A percentile compares a stretch with the other conserved stretches of the same genome.
Conservation (phyloP, 345 rosid genomes). For the Aethionema arabicum region DNA sequence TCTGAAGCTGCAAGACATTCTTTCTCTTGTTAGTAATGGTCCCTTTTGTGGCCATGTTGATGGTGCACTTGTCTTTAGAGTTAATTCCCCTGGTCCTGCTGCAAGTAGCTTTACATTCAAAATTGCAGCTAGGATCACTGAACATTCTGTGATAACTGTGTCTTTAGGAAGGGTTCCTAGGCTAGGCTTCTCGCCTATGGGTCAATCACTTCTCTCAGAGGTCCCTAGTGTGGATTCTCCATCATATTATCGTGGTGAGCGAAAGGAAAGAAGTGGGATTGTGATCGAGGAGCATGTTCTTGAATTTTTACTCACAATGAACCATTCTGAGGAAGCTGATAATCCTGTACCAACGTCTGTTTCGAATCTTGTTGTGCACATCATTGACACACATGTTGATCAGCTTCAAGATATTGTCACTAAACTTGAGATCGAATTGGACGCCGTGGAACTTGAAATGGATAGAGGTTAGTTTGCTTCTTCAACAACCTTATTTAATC, state of each 20-base stretch:
- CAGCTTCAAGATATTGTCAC: constrained; percentile 91
- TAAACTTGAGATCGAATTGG: constrained; percentile 87
- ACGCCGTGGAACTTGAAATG: constrained; percentile 79
- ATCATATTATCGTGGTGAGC: constrained; percentile 43
- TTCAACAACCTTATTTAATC: neutral
- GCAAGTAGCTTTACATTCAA: constrained; percentile 77
- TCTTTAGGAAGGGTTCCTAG: constrained; percentile 93
- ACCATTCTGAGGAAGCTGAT: constrained; percentile 98
- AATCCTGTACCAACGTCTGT: constrained; percentile 87
- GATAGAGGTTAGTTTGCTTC: constrained; percentile 68
- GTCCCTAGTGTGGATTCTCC: constrained; percentile 84
- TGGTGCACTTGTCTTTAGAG: constrained; percentile 92
- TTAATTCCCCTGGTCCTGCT: constrained; percentile 89
- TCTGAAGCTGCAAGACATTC: constrained; percentile 90
- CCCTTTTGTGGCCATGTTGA: constrained; percentile 89
- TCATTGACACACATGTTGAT: constrained; percentile 87
- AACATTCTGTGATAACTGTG: constrained; percentile 86
- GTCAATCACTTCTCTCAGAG: constrained; percentile 84
- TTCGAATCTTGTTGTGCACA: constrained; percentile 88
- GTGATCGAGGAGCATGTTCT: constrained; percentile 98
- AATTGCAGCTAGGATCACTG: constrained; percentile 87
- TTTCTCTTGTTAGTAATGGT: constrained; percentile 89
- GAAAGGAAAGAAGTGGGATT: constrained; percentile 59
- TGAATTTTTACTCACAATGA: constrained; percentile 90
- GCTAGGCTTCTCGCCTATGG: constrained; percentile 76